A percentile compares a stretch with the other conserved stretches of the same genome.
phyloP scores from a whole-genome alignment of 108 stramenopile genomes.

The Cylindrotheca fusiformis region DNA sequence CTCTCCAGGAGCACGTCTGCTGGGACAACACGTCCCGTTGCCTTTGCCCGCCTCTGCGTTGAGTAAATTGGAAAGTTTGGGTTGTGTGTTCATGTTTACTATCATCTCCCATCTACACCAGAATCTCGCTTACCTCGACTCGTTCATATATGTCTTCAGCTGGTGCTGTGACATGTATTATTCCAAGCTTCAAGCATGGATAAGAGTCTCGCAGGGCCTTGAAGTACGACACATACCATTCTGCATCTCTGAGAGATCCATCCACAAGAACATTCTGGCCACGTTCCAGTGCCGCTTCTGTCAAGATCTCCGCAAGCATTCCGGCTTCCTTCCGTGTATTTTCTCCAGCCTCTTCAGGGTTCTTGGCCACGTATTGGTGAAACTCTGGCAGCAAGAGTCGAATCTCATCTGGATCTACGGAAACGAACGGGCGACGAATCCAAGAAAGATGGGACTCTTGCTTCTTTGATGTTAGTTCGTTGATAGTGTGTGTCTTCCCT shows the following conservation, averaged over 20 bases:
- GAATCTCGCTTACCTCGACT: constrained; percentile 30
- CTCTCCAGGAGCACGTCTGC: constrained; percentile 36
- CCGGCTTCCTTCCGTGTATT: constrained; percentile 69
- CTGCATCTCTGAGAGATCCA: constrained; percentile 70
- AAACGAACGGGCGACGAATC: constrained; percentile 53
- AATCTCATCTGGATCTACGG: constrained; percentile 75
- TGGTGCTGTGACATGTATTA: constrained; percentile 70
- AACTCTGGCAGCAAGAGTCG: constrained; percentile 63
- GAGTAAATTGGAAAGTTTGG: background rate
- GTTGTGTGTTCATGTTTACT: background rate
- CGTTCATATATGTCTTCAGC: constrained; percentile 50
- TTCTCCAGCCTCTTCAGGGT: constrained; percentile 48
- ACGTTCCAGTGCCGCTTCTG: constrained; percentile 48
- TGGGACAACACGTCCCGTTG: constrained; percentile 61
- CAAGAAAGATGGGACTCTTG: background rate
- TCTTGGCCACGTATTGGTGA: constrained; percentile 35
- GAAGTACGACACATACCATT: constrained; percentile 80
- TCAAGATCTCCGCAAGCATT: constrained; percentile 66
- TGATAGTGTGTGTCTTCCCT: constrained; percentile 63
- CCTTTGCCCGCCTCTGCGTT: constrained; percentile 26
- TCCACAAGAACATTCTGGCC: constrained; percentile 82
- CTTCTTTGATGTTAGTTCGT: background rate
- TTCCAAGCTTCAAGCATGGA: constrained; percentile 49
- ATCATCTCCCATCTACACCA: background rate
- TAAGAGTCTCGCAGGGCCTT: constrained; percentile 37